Percentiles rank a stretch among this genome's conserved stretches.
Evolutionary conservation across 768 basidiomycete species (phyloP).

Genomic region (Xerocomellus amylosporus): DNA sequence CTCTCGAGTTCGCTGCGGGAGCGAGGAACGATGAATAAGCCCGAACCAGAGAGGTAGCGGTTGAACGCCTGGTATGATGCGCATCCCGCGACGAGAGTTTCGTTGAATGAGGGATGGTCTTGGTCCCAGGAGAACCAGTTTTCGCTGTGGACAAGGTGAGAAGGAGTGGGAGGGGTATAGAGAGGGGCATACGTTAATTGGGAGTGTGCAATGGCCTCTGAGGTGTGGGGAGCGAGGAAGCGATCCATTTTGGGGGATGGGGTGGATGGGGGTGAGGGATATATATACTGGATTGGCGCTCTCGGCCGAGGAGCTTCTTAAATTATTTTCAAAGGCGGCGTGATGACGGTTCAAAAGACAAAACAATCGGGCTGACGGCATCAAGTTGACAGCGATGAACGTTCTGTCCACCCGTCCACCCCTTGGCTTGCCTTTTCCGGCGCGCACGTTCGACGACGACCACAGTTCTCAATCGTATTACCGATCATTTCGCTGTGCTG

Average conservation of each 20-base stretch:
- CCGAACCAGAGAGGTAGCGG: constrained; percentile 67
- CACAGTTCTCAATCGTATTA: too few relatives aligned
- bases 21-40: constrained; percentile 68
- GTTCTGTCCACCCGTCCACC: too few relatives aligned
- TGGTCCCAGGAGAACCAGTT: constrained; percentile 68
- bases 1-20: constrained; percentile 65
- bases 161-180: neutral
- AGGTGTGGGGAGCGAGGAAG: constrained; percentile 69
- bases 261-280: neutral
- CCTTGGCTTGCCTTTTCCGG: constrained; percentile 16
- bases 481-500: neutral
- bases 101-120: constrained; percentile 65
- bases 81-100: constrained; percentile 70
- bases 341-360: neutral
- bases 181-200: constrained; percentile 55
- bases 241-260: constrained; percentile 51
- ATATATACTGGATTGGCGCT: constrained; percentile 16
- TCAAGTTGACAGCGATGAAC: constrained; percentile 10
- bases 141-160: constrained; percentile 45
- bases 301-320: constrained; percentile 3
- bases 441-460: constrained; percentile 28
- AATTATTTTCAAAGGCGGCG: neutral
- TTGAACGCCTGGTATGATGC: constrained; percentile 80
- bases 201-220: constrained; percentile 68
- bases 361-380: neutral